phyloP scores from a whole-genome alignment of 441 rosid species.

The Metrosideros polymorpha region DNA sequence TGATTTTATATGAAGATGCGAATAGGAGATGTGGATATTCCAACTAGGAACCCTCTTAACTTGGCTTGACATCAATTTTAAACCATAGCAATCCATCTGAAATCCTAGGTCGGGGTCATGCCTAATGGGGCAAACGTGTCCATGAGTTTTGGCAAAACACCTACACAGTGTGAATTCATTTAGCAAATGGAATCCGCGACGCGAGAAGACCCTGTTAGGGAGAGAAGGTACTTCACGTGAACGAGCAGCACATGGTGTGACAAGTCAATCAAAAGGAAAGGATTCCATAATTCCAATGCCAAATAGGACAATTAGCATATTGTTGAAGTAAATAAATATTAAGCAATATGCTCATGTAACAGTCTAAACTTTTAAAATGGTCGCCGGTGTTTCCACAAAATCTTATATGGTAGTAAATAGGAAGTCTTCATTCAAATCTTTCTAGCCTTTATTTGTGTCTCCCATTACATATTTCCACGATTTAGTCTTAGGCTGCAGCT shows the following conservation, averaged over 20 bases:
- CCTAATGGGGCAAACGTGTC: neutral
- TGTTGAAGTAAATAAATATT: neutral
- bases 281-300: neutral
- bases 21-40: neutral
- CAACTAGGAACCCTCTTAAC: neutral
- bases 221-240: too few relatives aligned
- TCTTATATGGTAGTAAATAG: neutral
- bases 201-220: neutral
- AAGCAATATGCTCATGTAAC: rapidly evolving
- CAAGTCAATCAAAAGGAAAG: neutral
- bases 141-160: neutral
- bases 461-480: neutral
- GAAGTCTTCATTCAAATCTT: neutral
- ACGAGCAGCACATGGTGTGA: neutral
- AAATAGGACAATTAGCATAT: neutral
- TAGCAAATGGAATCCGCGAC: neutral
- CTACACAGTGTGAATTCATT: neutral
- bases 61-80: neutral
- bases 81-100: neutral
- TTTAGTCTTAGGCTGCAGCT: neutral
- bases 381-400: rapidly evolving
- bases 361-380: neutral
- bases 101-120: neutral
- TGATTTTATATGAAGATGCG: neutral
- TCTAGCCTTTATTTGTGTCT: neutral